phyloP scores from a whole-genome alignment of 2,329 filamentous ascomycete genomes.

The Magnaporthiopsis rhizophila region DNA sequence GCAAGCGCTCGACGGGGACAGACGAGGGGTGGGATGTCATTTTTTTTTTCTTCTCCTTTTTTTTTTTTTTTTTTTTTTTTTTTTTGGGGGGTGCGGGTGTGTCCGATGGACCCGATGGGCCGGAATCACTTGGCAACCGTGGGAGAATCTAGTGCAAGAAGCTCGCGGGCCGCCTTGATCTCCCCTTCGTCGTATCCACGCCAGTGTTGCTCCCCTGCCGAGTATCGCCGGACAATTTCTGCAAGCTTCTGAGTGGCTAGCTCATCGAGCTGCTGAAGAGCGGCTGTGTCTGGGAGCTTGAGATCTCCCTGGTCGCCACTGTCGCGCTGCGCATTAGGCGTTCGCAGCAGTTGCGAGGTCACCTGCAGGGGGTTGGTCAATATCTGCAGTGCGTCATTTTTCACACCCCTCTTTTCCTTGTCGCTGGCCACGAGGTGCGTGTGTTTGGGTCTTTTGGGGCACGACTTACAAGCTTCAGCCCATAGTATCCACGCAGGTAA shows the following conservation, averaged over 20 bases:
- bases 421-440: not conserved
- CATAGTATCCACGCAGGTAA: constrained; percentile 88
- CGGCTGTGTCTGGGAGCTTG: constrained; percentile 46
- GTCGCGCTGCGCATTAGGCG: constrained; percentile 32
- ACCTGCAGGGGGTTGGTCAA: constrained; percentile 25
- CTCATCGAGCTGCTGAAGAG: constrained; percentile 61
- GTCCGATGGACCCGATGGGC: constrained; percentile 4
- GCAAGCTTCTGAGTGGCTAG: constrained; percentile 65
- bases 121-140: constrained; percentile 33
- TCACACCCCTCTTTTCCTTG: not conserved
- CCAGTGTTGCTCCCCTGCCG: constrained; percentile 56
- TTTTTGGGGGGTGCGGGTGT: constrained; percentile 11
- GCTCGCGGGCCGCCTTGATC: constrained; percentile 60
- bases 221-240: constrained; percentile 63
- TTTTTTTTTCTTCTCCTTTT: not conserved
- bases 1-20: not conserved
- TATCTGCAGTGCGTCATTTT: not conserved
- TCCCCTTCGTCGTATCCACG: constrained; percentile 66
- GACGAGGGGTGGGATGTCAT: not conserved
- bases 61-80: not conserved
- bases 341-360: constrained; percentile 40
- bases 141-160: constrained; percentile 49
- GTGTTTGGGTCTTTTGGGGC: not conserved
- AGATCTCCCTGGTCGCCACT: constrained; percentile 41
- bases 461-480: constrained; percentile 64